A percentile compares a stretch with the other conserved stretches of the same genome.
These are phyloP conservation scores for Claviceps fusiformis DNA, from an alignment of 2,329 filamentous ascomycete genomes.

Conservation along the genomic window DNA sequence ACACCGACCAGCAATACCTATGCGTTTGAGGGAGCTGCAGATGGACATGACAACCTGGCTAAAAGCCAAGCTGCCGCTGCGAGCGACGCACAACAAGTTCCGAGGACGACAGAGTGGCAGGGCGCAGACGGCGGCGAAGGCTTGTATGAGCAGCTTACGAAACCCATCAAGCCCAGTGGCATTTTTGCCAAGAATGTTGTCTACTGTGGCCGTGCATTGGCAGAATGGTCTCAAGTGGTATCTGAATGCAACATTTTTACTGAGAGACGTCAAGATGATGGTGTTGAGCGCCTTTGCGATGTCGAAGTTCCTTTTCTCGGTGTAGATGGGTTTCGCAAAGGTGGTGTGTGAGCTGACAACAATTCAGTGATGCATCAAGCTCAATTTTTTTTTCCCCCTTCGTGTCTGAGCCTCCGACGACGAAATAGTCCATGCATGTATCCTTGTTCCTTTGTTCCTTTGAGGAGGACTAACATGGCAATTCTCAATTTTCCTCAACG, in stretches of 20 bases:
- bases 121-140: not conserved
- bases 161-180: slow-evolving; percentile 32
- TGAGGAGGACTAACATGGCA: too few species aligned
- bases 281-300: slow-evolving; percentile 49
- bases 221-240: slow-evolving; percentile 65
- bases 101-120: not conserved
- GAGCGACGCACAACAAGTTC: not conserved
- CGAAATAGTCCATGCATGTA: not conserved
- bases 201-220: slow-evolving; percentile 59
- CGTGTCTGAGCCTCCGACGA: not conserved
- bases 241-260: slow-evolving; percentile 73
- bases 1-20: slow-evolving; percentile 4
- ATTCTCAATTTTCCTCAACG: too few species aligned
- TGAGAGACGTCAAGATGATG: slow-evolving; percentile 61
- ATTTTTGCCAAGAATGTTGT: slow-evolving; percentile 33
- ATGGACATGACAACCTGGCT: not conserved
- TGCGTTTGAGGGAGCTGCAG: not conserved
- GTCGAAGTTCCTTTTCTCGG: slow-evolving; percentile 43
- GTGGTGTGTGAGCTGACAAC: not conserved
- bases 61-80: slow-evolving; percentile 1
- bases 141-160: slow-evolving; percentile 21
- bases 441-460: too few species aligned
- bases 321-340: slow-evolving; percentile 26
- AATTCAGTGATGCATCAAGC: too few species aligned
- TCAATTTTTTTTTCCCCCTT: not conserved